Percentiles rank a stretch among this genome's conserved stretches.
Conservation (phyloP, 257 asterid species). For the Linderniella brevidens region DNA sequence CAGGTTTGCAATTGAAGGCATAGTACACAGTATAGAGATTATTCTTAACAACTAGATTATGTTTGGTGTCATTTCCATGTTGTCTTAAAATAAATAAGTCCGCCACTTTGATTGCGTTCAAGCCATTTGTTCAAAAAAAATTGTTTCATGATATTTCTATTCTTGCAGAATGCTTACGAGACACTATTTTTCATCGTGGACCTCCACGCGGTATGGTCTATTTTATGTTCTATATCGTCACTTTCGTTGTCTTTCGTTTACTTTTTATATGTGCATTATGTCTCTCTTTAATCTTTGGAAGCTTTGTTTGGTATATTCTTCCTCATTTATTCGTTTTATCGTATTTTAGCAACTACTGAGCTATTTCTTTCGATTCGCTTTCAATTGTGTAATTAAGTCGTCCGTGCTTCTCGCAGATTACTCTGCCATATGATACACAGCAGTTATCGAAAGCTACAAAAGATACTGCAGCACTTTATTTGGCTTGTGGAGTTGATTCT, state of each 20-base stretch:
- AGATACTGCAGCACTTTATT: slow-evolving; percentile 93
- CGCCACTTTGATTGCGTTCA: slow-evolving; percentile 4
- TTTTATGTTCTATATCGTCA: slow-evolving; percentile 2
- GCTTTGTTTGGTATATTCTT: no score
- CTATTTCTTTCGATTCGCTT: no score
- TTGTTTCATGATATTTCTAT: slow-evolving; percentile 16
- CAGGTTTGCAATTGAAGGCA: slow-evolving; percentile 36
- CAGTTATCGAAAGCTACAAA: slow-evolving; percentile 66
- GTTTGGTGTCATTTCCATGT: neutral
- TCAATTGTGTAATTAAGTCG: neutral
- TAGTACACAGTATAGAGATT: neutral
- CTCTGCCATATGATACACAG: slow-evolving; percentile 68
- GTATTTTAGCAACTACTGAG: no score
- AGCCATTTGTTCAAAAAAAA: neutral
- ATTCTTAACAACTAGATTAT: slow-evolving; percentile 3
- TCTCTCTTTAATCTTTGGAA: no score
- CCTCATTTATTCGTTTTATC: no score
- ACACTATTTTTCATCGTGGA: slow-evolving; percentile 94
- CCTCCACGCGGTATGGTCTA: slow-evolving; percentile 87
- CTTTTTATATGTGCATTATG: neutral
- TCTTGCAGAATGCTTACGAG: slow-evolving; percentile 69
- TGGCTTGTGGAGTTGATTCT: slow-evolving; percentile 90
- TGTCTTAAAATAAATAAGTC: neutral
- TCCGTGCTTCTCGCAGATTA: slow-evolving; percentile 41
- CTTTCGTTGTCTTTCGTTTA: neutral